Evolutionary conservation across 2,329 filamentous ascomycete species (phyloP).

Genomic region (Diaporthe helianthi): DNA sequence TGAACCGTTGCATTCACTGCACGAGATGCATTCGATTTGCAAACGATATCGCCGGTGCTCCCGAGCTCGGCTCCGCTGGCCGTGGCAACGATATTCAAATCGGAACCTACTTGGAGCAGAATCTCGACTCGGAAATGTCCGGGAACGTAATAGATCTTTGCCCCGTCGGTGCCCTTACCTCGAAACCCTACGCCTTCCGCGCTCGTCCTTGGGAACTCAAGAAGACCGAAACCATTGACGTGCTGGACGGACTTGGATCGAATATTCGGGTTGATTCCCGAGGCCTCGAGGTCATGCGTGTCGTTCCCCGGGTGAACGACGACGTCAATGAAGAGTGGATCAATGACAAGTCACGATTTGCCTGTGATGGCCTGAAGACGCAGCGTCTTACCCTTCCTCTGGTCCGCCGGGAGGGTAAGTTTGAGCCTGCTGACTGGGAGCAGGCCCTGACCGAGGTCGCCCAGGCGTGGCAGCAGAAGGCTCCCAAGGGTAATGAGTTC

Average conservation of each 20-base stretch:
- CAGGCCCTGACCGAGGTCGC: conserved; percentile 90
- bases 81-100: conserved; percentile 98
- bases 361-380: conserved; percentile 94
- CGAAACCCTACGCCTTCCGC: conserved; percentile 97
- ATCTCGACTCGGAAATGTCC: conserved; percentile 92
- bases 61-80: conserved; percentile 91
- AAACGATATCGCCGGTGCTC: conserved; percentile 95
- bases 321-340: conserved; percentile 99
- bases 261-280: conserved; percentile 94
- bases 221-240: conserved; percentile 94
- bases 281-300: conserved; percentile 94
- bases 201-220: conserved; percentile 97
- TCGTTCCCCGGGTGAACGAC: conserved; percentile 92
- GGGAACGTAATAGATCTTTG: conserved; percentile 98
- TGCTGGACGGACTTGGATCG: conserved; percentile 89
- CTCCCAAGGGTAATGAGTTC: conserved; percentile 91
- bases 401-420: conserved; percentile 86
- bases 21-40: conserved; percentile 97
- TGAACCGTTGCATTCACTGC: conserved; percentile 99
- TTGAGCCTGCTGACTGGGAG: conserved; percentile 93
- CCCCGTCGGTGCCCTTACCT: conserved; percentile 94
- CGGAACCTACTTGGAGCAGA: conserved; percentile 94
- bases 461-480: conserved; percentile 78
- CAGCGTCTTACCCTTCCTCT: conserved; percentile 93
- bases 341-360: conserved; percentile 97